These are phyloP conservation scores for Cyclostephanos invisitatus DNA, from an alignment of 108 stramenopile genomes.

Conservation along the genomic window DNA sequence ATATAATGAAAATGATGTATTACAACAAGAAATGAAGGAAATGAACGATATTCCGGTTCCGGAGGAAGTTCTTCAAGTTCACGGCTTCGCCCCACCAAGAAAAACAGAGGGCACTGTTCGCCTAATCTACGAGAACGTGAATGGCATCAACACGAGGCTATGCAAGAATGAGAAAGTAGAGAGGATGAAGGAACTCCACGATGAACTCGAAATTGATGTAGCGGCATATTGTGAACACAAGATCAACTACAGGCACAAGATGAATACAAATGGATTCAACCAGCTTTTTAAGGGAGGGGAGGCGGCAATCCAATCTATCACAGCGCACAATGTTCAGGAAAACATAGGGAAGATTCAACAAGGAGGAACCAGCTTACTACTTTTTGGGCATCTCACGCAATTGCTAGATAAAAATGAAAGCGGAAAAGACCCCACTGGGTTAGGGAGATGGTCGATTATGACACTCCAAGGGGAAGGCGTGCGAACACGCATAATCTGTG, in stretches of 20 bases:
- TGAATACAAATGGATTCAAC: neutral
- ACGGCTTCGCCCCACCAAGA: neutral
- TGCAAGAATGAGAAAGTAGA: neutral
- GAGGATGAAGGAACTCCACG: neutral
- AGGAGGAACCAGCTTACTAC: slow-evolving; percentile 6
- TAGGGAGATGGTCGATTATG: slow-evolving; percentile 14
- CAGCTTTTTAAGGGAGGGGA: slow-evolving; percentile 22
- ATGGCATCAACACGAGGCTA: neutral
- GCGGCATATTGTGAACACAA: slow-evolving; percentile 14
- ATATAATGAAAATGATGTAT: neutral
- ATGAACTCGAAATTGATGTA: slow-evolving; percentile 13
- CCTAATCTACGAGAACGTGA: slow-evolving; percentile 2
- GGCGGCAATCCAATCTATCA: slow-evolving; percentile 1
- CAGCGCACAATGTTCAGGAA: slow-evolving; percentile 18
- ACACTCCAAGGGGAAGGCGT: neutral
- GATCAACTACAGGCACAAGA: slow-evolving; percentile 7
- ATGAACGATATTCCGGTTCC: neutral
- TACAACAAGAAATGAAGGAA: neutral
- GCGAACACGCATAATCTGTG: neutral
- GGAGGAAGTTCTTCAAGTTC: neutral
- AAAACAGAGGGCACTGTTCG: neutral
- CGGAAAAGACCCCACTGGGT: slow-evolving; percentile 7
- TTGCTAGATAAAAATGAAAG: neutral
- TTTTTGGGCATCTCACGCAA: slow-evolving; percentile 6
- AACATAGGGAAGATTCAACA: slow-evolving; percentile 8